Evolutionary conservation across 2,329 filamentous ascomycete genomes (phyloP), one percentile per base, ranked within the genome.

Genomic region (Aspergillus pseudoglaucus): DNA sequence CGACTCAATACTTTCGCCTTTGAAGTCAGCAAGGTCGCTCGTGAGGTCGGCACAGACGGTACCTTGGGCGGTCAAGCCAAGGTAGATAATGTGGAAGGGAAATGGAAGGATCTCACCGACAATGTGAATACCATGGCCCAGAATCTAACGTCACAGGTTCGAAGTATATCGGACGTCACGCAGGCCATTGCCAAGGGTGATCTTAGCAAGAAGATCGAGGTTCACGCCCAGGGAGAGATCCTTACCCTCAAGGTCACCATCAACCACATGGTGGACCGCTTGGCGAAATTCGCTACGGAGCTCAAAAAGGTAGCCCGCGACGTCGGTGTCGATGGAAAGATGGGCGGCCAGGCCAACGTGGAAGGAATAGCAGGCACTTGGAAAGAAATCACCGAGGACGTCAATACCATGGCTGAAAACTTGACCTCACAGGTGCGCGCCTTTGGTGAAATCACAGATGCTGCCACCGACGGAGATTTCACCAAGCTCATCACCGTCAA

Each of bases 381-480:
- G 93, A 96, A 95, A 66, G 91, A 98, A 67, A 97, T 98, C 60
- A 97, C 93, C 0, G 91, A 90, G 46, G 89, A 95, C 64, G 90
- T 95, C 67, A 95, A 95, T 68, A 95, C 88, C 43, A 95, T 95
- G 89, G 84, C 84, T 27, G 78, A 86, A 59, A 87, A 87, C 55
- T 69, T 95, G 75, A 97, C 91, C 3, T 93, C 91, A 0, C 93
- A 98, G 80, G 93, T 98, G 60, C 86, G 93, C 59, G 93, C 93
- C 33, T 98, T 98, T 69, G 93, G 90, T 46, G 91, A 97, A 66
- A 97, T 98, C 60, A 96, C 91, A n/a, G 95, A 96, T 67, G 84
- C 93, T 33, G 93, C 93, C 23, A 96, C 91, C 50, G 90, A 95
- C 65, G 93, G 93, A 54, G 91, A 98, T 69, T 97, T 97, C 68